These are phyloP conservation scores for Lyophyllum atratum DNA, from an alignment of 768 basidiomycete species.

Conservation along the genomic window DNA sequence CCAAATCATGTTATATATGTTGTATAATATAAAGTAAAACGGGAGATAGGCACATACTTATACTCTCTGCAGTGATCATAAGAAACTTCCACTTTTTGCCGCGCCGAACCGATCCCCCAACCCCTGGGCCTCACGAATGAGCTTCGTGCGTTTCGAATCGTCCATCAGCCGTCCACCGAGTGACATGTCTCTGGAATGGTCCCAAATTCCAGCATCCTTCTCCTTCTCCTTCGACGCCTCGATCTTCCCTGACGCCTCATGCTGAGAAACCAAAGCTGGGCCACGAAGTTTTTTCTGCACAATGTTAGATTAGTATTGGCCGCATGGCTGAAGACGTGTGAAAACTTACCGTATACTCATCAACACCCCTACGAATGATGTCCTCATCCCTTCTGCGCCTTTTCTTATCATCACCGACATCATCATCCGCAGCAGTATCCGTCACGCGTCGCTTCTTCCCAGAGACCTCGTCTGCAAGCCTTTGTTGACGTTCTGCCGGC, in stretches of 20 bases:
- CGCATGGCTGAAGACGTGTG: not conserved
- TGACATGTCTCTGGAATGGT: conserved; percentile 88
- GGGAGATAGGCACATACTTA: too few relatives aligned
- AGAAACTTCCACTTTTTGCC: conserved; percentile 72
- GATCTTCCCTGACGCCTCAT: conserved; percentile 38
- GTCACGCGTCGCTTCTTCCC: conserved; percentile 81
- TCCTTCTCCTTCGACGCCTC: conserved; percentile 51
- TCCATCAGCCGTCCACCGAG: conserved; percentile 89
- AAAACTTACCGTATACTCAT: conserved; percentile 72
- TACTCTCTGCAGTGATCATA: conserved; percentile 30
- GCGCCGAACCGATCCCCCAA: conserved; percentile 84
- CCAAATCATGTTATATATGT: too few relatives aligned
- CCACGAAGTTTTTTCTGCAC: conserved; percentile 50
- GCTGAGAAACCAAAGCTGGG: conserved; percentile 56
- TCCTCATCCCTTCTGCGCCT: conserved; percentile 66
- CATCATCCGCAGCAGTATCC: conserved; percentile 47
- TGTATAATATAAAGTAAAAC: too few relatives aligned
- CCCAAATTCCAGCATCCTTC: conserved; percentile 79
- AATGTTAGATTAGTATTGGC: not conserved
- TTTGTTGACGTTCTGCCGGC: conserved; percentile 86
- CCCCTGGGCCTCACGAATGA: conserved; percentile 80
- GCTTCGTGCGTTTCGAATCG: conserved; percentile 73
- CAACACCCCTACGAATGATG: conserved; percentile 67
- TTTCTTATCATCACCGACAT: conserved; percentile 52
- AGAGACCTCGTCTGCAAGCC: conserved; percentile 92